Evolutionary conservation across 192 early-diverging fungal genomes (phyloP).

Genomic region (Martensiomyces pterosporus): DNA sequence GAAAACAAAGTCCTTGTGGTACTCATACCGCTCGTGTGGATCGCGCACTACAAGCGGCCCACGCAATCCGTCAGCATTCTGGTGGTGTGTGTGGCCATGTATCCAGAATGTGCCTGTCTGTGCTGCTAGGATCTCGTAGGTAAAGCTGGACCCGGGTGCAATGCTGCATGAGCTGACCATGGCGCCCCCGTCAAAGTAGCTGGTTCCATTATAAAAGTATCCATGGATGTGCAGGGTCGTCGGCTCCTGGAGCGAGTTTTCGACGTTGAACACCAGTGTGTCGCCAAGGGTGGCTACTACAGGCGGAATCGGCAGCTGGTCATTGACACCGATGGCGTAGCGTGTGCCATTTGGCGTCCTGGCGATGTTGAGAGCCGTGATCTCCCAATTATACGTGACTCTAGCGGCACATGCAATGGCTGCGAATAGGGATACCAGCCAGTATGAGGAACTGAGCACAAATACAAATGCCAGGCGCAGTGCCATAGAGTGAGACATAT

Average conservation of each 20-base stretch:
- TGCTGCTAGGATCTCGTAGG: conserved; percentile 55
- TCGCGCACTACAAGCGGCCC: conserved; percentile 59
- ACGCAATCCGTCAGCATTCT: conserved; percentile 72
- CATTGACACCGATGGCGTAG: conserved; percentile 55
- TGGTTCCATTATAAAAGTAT: conserved; percentile 59
- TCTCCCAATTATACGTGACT: conserved; percentile 45
- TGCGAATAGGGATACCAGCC: no score
- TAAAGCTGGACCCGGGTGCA: conserved; percentile 51
- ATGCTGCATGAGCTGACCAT: conserved; percentile 64
- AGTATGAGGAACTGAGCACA: no score
- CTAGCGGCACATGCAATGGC: neutral
- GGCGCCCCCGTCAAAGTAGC: conserved; percentile 57
- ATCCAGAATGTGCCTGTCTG: conserved; percentile 77
- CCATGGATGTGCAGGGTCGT: conserved; percentile 66
- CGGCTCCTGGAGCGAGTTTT: conserved; percentile 47
- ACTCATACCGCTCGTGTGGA: conserved; percentile 35
- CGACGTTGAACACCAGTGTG: conserved; percentile 13
- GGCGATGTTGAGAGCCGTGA: conserved; percentile 52
- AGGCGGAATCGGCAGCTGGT: conserved; percentile 47
- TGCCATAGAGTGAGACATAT: neutral
- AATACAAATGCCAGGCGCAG: no score
- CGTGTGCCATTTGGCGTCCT: conserved; percentile 52
- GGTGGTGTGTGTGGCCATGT: conserved; percentile 56
- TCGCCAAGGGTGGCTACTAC: neutral
- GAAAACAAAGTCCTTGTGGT: conserved; percentile 57